Base-by-base conservation (phyloP, 1,284 basidiomycete species). In the Rhodotorula sp. region DNA sequence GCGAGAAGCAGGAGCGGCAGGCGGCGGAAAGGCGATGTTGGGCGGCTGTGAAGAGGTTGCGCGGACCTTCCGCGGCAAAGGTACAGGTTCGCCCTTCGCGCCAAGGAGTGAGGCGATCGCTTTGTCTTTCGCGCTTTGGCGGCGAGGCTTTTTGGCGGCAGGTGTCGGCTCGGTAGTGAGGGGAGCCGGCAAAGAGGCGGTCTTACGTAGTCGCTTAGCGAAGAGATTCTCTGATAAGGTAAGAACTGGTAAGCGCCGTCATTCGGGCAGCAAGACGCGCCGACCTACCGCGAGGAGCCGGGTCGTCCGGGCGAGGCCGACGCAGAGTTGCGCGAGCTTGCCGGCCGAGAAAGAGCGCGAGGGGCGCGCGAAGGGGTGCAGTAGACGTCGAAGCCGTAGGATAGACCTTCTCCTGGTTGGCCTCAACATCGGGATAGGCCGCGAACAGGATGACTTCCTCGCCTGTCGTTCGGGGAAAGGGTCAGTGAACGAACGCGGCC, bases 261-360 rank as follows among this genome's bases (percentile, higher is more conserved):
- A n/a, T n/a, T n/a, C n/a, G n/a, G n/a, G n/a, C n/a, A n/a, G 28
- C 18, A n/a, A 13, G 44, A 40, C 30, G 20, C 1, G 26, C 20
- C 16, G 8, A 24, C 60, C 28, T 7, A 74, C 73, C 73, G 64
- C 73, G 70, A 46, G 71, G 73, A 28, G 69, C 51, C 0, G 73
- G 73, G 37, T 74, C 73, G 31, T 74, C 73, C 3, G 73, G 73
- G 7, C 73, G 68, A 11, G 73, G 73, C 55, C 62, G 59, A 5
- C 68, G 44, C 22, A 48, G 37, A 2, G 44, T 51, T 0, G 56
- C 34, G 10, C 59, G 55, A 9, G 60, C 37, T 2, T 64, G 66
- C 24, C 71, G 64, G 2, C 71, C 73, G 59, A 74, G 68, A 8
- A 70, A 53, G 0, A 74, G 58, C 1, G 56, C 60, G 15, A 74